A percentile compares a stretch with the other conserved stretches of the same genome.
Conservation (phyloP, 106 monocot species). For the Apostasia shenzhenica region DNA sequence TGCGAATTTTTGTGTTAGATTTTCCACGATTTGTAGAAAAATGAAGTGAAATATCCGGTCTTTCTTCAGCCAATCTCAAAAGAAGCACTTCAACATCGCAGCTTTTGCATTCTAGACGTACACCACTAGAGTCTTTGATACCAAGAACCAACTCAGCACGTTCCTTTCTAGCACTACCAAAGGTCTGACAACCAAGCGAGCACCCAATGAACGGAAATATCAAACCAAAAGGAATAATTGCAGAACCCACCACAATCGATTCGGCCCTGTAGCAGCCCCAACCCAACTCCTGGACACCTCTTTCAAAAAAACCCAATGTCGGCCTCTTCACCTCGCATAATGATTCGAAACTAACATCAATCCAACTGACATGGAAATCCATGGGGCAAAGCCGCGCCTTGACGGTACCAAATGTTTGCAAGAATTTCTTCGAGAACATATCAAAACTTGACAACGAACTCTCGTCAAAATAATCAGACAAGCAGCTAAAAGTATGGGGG, state of each 20-base stretch:
- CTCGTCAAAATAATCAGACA: constrained; percentile 28
- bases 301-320: constrained; percentile 23
- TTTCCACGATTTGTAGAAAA: constrained; percentile 2
- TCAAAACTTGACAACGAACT: constrained; percentile 5
- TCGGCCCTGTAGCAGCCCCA: constrained; percentile 63
- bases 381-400: constrained; percentile 28
- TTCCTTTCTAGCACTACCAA: constrained; percentile 1
- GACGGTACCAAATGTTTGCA: constrained; percentile 29
- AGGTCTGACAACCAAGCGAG: constrained; percentile 17
- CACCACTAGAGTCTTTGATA: constrained; percentile 57
- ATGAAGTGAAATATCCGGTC: constrained; percentile 6
- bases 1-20: constrained; percentile 20
- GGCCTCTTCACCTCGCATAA: background rate
- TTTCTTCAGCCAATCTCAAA: constrained; percentile 22
- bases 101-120: constrained; percentile 70
- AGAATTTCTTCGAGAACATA: constrained; percentile 23
- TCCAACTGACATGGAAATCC: constrained; percentile 61
- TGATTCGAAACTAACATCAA: constrained; percentile 32
- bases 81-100: constrained; percentile 55
- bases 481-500: constrained; percentile 3
- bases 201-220: constrained; percentile 49
- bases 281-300: constrained; percentile 37
- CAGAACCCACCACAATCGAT: constrained; percentile 60
- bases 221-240: constrained; percentile 62
- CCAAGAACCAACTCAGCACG: constrained; percentile 41